phyloP scores from a whole-genome alignment of 1,284 basidiomycete genomes.

The Apiotrichum mycotoxinovorans region DNA sequence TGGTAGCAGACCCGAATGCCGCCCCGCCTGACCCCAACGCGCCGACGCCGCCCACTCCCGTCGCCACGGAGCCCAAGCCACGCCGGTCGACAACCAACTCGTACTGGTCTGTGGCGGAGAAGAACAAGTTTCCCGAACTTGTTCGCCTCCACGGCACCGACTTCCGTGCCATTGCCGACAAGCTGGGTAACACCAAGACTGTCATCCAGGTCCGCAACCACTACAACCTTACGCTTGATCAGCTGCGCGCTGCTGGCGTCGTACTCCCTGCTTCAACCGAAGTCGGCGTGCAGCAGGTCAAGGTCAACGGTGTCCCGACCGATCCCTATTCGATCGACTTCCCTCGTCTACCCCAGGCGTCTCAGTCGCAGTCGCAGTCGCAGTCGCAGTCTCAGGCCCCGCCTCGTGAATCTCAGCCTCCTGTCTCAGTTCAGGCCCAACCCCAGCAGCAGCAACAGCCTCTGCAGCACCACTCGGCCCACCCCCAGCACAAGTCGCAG shows the following conservation, averaged over 20 bases:
- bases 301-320: constrained; percentile 17
- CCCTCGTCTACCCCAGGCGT: constrained; percentile 3
- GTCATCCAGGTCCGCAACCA: constrained; percentile 69
- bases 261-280: constrained; percentile 14
- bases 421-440: neutral
- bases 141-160: constrained; percentile 68
- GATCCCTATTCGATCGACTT: constrained; percentile 12
- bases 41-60: neutral
- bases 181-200: constrained; percentile 69
- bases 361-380: neutral
- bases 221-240: constrained; percentile 20
- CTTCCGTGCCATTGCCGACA: constrained; percentile 68
- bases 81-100: constrained; percentile 39
- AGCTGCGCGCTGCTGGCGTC: constrained; percentile 14
- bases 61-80: constrained; percentile 15
- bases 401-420: neutral
- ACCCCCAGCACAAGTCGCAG: neutral
- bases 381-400: neutral
- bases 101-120: constrained; percentile 57
- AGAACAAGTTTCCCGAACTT: constrained; percentile 60
- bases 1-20: constrained; percentile 11
- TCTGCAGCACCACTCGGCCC: neutral
- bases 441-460: neutral
- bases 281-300: constrained; percentile 19
- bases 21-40: constrained; percentile 5